Evolutionary conservation across 2,329 filamentous ascomycete genomes (phyloP), one percentile per base, ranked within the genome.

Genomic region (Massarina eburnea): DNA sequence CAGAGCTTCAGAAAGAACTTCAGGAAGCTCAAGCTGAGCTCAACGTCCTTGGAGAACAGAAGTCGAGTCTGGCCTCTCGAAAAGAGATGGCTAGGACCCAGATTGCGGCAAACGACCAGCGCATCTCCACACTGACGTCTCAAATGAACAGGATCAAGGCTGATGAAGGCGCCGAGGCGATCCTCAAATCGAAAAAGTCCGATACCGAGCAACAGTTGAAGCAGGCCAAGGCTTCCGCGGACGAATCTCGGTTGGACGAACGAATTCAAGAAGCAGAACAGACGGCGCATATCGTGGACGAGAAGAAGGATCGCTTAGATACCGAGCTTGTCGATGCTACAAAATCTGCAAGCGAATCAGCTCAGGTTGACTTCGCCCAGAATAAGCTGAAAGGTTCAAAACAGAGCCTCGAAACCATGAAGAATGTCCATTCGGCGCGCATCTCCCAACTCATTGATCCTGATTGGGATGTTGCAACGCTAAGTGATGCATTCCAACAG

Each of bases 291-390:
- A 76, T 80, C 34, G 72, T 95, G 1, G 90, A 96, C 59, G 82
- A 80, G 17, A 83, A 87, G 58, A 85, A 81, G 48, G 83, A 88
- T 27, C 83, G 79, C 55, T 77, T 97, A 21, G 85, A 86, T 35
- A 75, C 80, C n/a, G 92, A 97, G 64, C 80, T 96, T 27, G 80
- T 91, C 8, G 87, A 95, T 59, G 89, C 86, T 47, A 95, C 88
- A 2, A 84, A 85, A 46, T 81, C 88, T 46, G 90, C 91, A 5
- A 84, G 86, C 3, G 91, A 95, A 51, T 81, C 91, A 29, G 94
- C 92, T 10, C 86, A 88, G 58, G 78, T 99, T 9, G 89, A 95
- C 46, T 84, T 88, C 57, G 79, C 91, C 26, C 91, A 87, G 61
- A 91, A 91, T 57, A 88, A 96, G 61, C 71, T 90, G 21, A 81